Conservation (phyloP, 225 moss, liverwort and hornwort genomes). For the Physcomitrellopsis africana region DNA sequence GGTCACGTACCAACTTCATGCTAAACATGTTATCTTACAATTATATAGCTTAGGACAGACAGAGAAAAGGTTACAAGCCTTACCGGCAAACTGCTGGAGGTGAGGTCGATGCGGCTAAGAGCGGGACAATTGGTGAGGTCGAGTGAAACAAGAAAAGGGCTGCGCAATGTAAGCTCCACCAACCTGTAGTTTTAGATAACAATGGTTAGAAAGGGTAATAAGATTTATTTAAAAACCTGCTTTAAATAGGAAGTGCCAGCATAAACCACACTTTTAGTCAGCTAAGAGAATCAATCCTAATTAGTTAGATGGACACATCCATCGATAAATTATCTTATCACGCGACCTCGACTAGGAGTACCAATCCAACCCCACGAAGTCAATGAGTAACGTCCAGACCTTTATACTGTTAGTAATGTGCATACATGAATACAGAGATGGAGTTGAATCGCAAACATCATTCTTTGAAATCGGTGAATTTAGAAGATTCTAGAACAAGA, state of each 20-base stretch:
- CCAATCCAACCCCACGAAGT: not conserved
- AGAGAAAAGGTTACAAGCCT: not conserved
- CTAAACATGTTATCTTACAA: not conserved
- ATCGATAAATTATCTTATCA: slow-evolving; percentile 9
- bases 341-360: slow-evolving; percentile 5
- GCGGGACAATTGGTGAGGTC: slow-evolving; percentile 80
- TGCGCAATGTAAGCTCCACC: slow-evolving; percentile 84
- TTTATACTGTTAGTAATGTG: not conserved
- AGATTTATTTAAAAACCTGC: slow-evolving; percentile 1
- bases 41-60: not conserved
- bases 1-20: not conserved
- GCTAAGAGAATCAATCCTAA: not conserved
- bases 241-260: too few relatives aligned
- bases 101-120: slow-evolving; percentile 81
- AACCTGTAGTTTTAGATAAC: slow-evolving; percentile 53
- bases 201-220: slow-evolving; percentile 4
- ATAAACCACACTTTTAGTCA: not conserved
- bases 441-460: too few relatives aligned
- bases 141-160: slow-evolving; percentile 74
- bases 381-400: not conserved
- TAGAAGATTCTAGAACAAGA: too few relatives aligned
- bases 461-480: too few relatives aligned
- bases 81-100: slow-evolving; percentile 92
- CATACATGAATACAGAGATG: too few relatives aligned
- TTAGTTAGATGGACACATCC: not conserved